A percentile compares a stretch with the other conserved stretches of the same genome.
Evolutionary conservation across 805 yeast species (phyloP).

Genomic region (Debaryomyces castellii): DNA sequence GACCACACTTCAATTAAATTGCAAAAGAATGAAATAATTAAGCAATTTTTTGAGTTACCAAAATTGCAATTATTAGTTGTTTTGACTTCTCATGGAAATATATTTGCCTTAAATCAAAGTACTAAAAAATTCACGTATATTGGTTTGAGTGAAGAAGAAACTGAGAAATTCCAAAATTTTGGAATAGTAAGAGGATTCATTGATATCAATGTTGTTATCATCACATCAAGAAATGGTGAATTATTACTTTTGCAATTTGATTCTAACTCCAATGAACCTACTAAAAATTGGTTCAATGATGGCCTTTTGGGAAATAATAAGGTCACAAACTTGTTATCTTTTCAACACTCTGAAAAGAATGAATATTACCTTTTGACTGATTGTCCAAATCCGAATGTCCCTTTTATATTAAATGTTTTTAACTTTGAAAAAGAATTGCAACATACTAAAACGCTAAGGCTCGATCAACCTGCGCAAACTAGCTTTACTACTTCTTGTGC

Average conservation of each 20-base stretch:
- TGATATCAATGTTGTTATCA: conserved; percentile 24
- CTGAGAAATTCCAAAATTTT: conserved; percentile 32
- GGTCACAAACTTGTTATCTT: conserved; percentile 49
- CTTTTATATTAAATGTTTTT: conserved; percentile 45
- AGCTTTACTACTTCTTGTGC: conserved; percentile 60
- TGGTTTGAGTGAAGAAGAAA: conserved; percentile 10
- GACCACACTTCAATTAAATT: conserved; percentile 22
- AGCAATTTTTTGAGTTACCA: conserved; percentile 53
- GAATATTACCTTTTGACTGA: conserved; percentile 49
- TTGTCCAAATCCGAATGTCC: conserved; percentile 65
- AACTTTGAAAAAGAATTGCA: conserved; percentile 17
- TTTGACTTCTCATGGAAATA: conserved; percentile 60
- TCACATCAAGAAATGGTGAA: conserved; percentile 39
- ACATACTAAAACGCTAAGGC: conserved; percentile 22
- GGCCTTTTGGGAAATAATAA: conserved; percentile 34
- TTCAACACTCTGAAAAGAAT: conserved; percentile 13
- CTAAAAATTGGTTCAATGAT: conserved; percentile 24
- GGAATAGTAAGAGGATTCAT: conserved; percentile 44
- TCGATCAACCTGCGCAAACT: conserved; percentile 43
- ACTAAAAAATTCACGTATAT: conserved; percentile 22
- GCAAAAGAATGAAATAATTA: conserved; percentile 54
- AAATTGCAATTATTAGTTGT: conserved; percentile 43
- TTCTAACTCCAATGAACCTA: conserved; percentile 11
- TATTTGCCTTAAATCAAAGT: conserved; percentile 33
- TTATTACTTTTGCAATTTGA: conserved; percentile 34